Evolutionary conservation across 2,329 filamentous ascomycete genomes (phyloP).

Genomic region (Cordyceps javanica): DNA sequence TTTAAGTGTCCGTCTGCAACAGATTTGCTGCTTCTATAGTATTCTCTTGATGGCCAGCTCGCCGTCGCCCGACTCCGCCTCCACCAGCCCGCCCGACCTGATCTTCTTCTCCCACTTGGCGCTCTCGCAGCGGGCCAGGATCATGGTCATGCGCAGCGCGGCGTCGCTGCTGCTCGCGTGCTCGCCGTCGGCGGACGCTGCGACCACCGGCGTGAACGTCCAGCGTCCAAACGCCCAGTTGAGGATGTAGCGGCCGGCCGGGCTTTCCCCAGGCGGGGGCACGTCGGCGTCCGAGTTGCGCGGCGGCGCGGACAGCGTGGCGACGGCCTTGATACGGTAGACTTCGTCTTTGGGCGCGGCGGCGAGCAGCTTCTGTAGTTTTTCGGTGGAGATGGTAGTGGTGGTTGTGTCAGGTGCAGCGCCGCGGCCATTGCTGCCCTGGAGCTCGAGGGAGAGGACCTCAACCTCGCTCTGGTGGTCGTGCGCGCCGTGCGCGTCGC

Average conservation of each 20-base stretch:
- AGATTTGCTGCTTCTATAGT: not conserved
- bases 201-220: constrained; percentile 66
- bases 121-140: constrained; percentile 67
- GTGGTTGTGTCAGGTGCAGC: too few relatives aligned
- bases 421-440: constrained; percentile 28
- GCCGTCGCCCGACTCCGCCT: constrained; percentile 40
- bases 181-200: constrained; percentile 33
- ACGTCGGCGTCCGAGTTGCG: constrained; percentile 45
- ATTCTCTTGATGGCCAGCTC: constrained; percentile 43
- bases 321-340: constrained; percentile 82
- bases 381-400: constrained; percentile 47
- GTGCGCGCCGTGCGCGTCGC: constrained; percentile 33
- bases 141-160: constrained; percentile 65
- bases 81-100: constrained; percentile 49
- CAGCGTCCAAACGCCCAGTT: constrained; percentile 98
- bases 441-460: constrained; percentile 75
- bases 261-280: constrained; percentile 26
- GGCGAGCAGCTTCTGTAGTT: constrained; percentile 61
- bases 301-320: constrained; percentile 42
- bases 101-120: constrained; percentile 72
- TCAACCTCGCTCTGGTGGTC: constrained; percentile 81
- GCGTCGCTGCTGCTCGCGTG: constrained; percentile 50
- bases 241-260: constrained; percentile 65
- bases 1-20: constrained; percentile 7
- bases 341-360: constrained; percentile 85